Evolutionary conservation across 768 basidiomycete species (phyloP), one percentile per base, ranked within the genome.

Genomic region (Termitomyces heimii): DNA sequence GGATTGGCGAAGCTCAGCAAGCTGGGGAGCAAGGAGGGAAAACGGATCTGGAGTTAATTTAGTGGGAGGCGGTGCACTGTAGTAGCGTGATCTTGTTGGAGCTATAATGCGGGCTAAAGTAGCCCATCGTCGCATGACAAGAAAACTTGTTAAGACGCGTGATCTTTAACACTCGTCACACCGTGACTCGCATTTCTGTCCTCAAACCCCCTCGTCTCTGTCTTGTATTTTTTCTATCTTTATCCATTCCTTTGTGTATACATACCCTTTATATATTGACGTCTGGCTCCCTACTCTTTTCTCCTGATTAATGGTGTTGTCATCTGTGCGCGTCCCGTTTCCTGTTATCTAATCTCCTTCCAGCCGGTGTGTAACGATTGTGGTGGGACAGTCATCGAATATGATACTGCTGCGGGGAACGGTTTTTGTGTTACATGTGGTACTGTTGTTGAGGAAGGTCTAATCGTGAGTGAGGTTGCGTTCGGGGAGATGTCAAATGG

Each of bases 401-500:
- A 92, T 68, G 89, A 92, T 70, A 75, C 85, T 32, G 85, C 89
- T 13, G 89, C 89, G 5, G 92, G 92, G 9, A 90, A 90, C 61
- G 89, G 89, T 5, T 89, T 92, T 67, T 95, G 93, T 63, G 82
- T 88, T 1, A 76, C 81, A 62, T 98, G 95, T 64, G 93, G 92
- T 46, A 89, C 87, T 7, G 94, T 98, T 18, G 78, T 96, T 10
- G 93, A 96, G 72, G 92, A 97, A 71, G 94, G 93, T 66, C 84
- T 88, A 2, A 94, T 98, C 58, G 92, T 98, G 10, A 90, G 88
- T 60, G 97, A 99, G 68, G 84, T 99, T 55, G 85, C 86, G 1
- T 99, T 99, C 63, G 93, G 94, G n/a, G 97, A 99, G 77, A 89
- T 90, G 4, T 82, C 88, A 12, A 81, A 82, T 29, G 97, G 97